Evolutionary conservation across 495 filamentous ascomycete species (phyloP).

Genomic region (Penicillium odoratum): DNA sequence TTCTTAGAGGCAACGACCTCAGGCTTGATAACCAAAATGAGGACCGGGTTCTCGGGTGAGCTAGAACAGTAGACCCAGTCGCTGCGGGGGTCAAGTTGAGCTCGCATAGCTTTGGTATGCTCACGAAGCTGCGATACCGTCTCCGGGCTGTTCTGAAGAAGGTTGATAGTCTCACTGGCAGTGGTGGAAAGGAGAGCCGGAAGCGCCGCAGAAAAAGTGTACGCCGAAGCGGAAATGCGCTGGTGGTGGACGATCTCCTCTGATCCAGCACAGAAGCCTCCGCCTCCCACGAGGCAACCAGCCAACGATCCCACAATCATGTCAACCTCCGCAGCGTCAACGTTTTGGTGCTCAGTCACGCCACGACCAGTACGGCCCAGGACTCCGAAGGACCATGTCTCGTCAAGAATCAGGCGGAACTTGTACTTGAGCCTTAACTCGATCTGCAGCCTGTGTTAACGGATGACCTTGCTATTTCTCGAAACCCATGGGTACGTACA

Average conservation of each 20-base stretch:
- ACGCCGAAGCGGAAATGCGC: slow-evolving; percentile 83
- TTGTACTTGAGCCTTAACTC: slow-evolving; percentile 94
- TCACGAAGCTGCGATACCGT: slow-evolving; percentile 74
- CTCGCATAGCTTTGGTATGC: slow-evolving; percentile 75
- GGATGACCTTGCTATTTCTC: not conserved
- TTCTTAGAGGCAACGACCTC: slow-evolving; percentile 74
- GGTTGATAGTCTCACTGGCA: slow-evolving; percentile 81
- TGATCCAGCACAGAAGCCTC: slow-evolving; percentile 91
- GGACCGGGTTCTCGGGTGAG: slow-evolving; percentile 78
- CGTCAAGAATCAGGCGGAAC: slow-evolving; percentile 95
- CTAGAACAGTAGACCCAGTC: slow-evolving; percentile 90
- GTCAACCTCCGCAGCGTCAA: slow-evolving; percentile 85
- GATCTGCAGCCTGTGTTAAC: slow-evolving; percentile 49
- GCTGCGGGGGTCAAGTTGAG: slow-evolving; percentile 86
- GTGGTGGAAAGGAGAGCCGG: slow-evolving; percentile 93
- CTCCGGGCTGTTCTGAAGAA: slow-evolving; percentile 82
- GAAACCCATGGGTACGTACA: slow-evolving; percentile 48
- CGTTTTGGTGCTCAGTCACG: slow-evolving; percentile 92
- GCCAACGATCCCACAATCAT: slow-evolving; percentile 95
- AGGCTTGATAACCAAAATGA: slow-evolving; percentile 81
- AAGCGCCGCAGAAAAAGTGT: slow-evolving; percentile 92
- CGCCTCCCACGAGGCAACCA: slow-evolving; percentile 85
- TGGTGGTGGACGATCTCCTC: slow-evolving; percentile 93
- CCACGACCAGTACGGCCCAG: slow-evolving; percentile 88
- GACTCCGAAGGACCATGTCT: slow-evolving; percentile 95